These are phyloP conservation scores for Porogramme epimiltina DNA, from an alignment of 1,284 basidiomycete species.

Conservation along the genomic window DNA sequence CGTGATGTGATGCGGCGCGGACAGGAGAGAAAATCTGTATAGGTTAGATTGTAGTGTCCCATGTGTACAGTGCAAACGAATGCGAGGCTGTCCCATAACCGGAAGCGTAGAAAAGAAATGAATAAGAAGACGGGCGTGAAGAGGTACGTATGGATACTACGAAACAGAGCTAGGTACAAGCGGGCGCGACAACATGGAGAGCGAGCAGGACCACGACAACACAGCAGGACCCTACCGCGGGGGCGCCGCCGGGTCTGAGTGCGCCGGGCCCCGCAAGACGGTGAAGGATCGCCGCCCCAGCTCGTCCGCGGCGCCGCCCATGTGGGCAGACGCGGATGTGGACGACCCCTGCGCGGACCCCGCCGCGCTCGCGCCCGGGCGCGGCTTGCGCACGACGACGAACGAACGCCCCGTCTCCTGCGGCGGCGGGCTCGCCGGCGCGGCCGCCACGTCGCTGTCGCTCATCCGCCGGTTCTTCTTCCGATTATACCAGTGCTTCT, in stretches of 20 bases:
- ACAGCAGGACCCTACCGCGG: slow-evolving; percentile 8
- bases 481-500: slow-evolving; percentile 70
- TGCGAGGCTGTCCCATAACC: slow-evolving; percentile 17
- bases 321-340: slow-evolving; percentile 12
- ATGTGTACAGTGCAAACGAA: slow-evolving; percentile 22
- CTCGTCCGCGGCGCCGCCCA: slow-evolving; percentile 11
- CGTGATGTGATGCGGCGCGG: background rate
- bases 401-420: slow-evolving; percentile 58
- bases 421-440: slow-evolving; percentile 29
- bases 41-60: slow-evolving; percentile 21
- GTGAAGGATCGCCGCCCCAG: slow-evolving; percentile 36
- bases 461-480: slow-evolving; percentile 61
- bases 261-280: slow-evolving; percentile 33
- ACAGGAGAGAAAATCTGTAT: slow-evolving; percentile 25
- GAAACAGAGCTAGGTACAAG: background rate
- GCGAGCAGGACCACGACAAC: background rate
- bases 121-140: slow-evolving; percentile 3
- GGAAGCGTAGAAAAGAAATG: background rate
- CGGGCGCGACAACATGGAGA: slow-evolving; percentile 6
- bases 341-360: slow-evolving; percentile 13
- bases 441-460: slow-evolving; percentile 44
- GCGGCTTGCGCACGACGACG: slow-evolving; percentile 65
- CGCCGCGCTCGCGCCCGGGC: slow-evolving; percentile 26
- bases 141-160: background rate
- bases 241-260: slow-evolving; percentile 21